Evolutionary conservation across 164 flowering plant species (phyloP).

Genomic region (Taxillus chinensis): DNA sequence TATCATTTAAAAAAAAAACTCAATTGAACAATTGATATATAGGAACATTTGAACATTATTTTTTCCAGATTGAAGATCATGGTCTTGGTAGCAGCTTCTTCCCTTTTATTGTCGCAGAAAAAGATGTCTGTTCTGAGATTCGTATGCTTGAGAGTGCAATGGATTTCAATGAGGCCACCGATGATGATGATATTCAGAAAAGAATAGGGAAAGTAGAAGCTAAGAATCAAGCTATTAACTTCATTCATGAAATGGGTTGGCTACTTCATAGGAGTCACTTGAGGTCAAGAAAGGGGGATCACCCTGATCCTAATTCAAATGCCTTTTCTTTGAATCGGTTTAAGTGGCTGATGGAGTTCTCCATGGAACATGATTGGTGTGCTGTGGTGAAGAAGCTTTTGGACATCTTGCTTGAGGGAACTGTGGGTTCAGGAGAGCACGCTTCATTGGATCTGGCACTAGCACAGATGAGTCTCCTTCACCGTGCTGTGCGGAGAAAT

Average conservation of each 20-base stretch:
- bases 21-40: too few species aligned
- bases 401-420: slow-evolving; percentile 41
- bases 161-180: slow-evolving; percentile 30
- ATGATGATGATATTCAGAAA: slow-evolving; percentile 12
- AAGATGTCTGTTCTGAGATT: slow-evolving; percentile 68
- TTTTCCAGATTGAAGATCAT: slow-evolving; percentile 61
- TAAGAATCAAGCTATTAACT: slow-evolving; percentile 48
- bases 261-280: slow-evolving; percentile 52
- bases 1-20: too few species aligned
- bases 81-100: slow-evolving; percentile 62
- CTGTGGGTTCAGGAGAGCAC: slow-evolving; percentile 30
- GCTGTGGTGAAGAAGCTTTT: slow-evolving; percentile 75
- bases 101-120: slow-evolving; percentile 79
- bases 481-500: slow-evolving; percentile 61
- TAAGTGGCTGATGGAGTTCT: slow-evolving; percentile 65
- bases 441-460: slow-evolving; percentile 35
- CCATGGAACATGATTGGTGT: slow-evolving; percentile 81
- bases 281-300: slow-evolving; percentile 28
- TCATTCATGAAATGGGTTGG: slow-evolving; percentile 86
- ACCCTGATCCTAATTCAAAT: slow-evolving; percentile 15
- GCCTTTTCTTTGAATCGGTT: slow-evolving; percentile 46
- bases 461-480: slow-evolving; percentile 55
- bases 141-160: slow-evolving; percentile 37
- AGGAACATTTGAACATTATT: too few species aligned
- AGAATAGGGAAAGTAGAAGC: slow-evolving; percentile 14